These are phyloP conservation scores for Irpex rosettiformis DNA, from an alignment of 1,284 basidiomycete genomes.

Conservation along the genomic window DNA sequence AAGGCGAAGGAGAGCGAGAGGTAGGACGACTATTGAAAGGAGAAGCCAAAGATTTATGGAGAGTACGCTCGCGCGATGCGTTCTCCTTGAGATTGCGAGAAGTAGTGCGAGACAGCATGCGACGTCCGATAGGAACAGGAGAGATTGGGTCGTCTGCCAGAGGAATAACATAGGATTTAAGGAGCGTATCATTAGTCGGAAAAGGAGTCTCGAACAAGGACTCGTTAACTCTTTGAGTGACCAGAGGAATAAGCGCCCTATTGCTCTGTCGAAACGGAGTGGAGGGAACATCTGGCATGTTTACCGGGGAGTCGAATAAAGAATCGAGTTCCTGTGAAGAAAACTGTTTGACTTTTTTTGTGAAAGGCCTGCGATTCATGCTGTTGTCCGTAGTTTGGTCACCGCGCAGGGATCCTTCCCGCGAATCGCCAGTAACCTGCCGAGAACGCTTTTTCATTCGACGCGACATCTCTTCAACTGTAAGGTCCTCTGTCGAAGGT, in stretches of 20 bases:
- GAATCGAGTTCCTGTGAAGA: conserved; percentile 2
- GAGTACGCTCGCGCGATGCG: conserved; percentile 3
- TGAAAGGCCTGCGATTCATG: conserved; percentile 14
- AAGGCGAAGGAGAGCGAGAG: conserved; percentile 41
- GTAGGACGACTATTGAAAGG: conserved; percentile 40
- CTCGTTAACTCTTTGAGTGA: conserved; percentile 15
- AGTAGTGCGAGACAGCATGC: conserved; percentile 40
- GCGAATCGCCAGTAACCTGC: conserved; percentile 20
- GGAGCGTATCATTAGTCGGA: conserved; percentile 18
- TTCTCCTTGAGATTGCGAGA: conserved; percentile 51
- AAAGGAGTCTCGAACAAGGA: conserved; percentile 20
- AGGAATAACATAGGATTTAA: conserved; percentile 15
- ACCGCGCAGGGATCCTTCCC: conserved; percentile 6
- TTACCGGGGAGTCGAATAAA: conserved; percentile 2
- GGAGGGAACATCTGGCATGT: conserved; percentile 6
- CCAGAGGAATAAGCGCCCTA: conserved; percentile 9
- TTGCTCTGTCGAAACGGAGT: background rate
- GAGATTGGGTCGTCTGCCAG: conserved; percentile 33
- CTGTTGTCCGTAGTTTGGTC: conserved; percentile 9
- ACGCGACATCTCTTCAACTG: conserved; percentile 40
- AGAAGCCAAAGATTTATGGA: conserved; percentile 28
- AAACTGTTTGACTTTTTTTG: conserved; percentile 21
- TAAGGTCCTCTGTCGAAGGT: conserved; percentile 32
- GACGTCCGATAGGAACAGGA: conserved; percentile 40
- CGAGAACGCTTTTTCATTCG: conserved; percentile 49